Percentiles rank a stretch among this genome's conserved stretches.
These are phyloP conservation scores for Nakazawaea ishiwadae DNA, from an alignment of 805 yeast genomes.

Conservation along the genomic window DNA sequence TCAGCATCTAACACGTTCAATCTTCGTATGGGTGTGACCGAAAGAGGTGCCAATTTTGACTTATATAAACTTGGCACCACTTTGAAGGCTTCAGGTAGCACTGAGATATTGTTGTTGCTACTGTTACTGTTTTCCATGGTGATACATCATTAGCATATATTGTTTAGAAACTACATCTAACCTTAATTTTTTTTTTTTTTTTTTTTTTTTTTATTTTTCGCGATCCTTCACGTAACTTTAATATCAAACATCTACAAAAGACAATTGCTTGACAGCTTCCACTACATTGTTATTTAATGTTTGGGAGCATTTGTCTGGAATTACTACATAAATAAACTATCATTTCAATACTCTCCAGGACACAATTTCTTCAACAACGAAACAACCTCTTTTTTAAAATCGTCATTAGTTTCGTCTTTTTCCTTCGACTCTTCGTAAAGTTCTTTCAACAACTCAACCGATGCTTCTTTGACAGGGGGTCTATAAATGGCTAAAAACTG, in stretches of 20 bases:
- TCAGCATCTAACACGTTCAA: background rate
- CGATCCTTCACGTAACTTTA: too few relatives aligned
- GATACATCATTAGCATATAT: background rate
- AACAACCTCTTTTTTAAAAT: slow-evolving; percentile 41
- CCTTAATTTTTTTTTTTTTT: too few relatives aligned
- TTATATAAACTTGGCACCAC: background rate
- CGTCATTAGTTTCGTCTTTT: slow-evolving; percentile 34
- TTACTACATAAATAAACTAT: too few relatives aligned
- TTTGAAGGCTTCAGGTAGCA: slow-evolving; percentile 7
- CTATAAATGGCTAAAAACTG: slow-evolving; percentile 84
- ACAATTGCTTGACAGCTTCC: too few relatives aligned
- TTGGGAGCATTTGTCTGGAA: too few relatives aligned
- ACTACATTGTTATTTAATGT: too few relatives aligned
- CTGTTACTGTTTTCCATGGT: slow-evolving; percentile 1
- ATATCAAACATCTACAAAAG: too few relatives aligned
- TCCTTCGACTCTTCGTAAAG: slow-evolving; percentile 31
- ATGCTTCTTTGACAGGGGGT: slow-evolving; percentile 69
- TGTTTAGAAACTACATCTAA: background rate
- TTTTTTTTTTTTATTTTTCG: too few relatives aligned
- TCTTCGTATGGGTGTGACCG: slow-evolving; percentile 5
- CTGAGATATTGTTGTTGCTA: background rate
- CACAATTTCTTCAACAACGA: slow-evolving; percentile 43
- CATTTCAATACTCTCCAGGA: slow-evolving; percentile 12
- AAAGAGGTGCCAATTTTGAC: slow-evolving; percentile 5
- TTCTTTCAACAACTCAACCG: slow-evolving; percentile 44